Base-by-base conservation (phyloP, 2,329 filamentous ascomycete species). In the Exophiala xenobiotica region DNA sequence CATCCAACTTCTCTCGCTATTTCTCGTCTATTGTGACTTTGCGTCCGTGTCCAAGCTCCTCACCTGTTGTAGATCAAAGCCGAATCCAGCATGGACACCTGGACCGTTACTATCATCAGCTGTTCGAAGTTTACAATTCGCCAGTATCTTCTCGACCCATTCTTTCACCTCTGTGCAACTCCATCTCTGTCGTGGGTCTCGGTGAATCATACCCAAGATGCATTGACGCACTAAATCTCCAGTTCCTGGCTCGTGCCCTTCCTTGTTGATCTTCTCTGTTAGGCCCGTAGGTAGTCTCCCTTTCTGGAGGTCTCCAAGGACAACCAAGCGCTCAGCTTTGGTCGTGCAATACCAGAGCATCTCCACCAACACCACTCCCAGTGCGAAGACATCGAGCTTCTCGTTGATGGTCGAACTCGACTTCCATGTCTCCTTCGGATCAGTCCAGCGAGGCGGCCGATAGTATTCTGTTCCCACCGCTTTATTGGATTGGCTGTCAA, bases 401-500 rank as follows among this genome's bases (percentile, higher is more conserved):
- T 78, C 76, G 61, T 72, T 77, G 33, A 71, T 24, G 31, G 8
- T 9, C 59, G 19, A 57, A 14, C 20, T 22, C 27, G 40, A 16
- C 22, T 46, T 18, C 4, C 41, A 18, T 23, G 48, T 48, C 26
- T 24, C 37, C 18, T 41, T 35, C 11, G 41, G n/a, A 27, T 58
- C 46, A 6, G 20, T 27, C 35, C 39, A 41, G 49, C 63, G 63
- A 2, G 75, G 72, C 2, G 82, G 83, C 4, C 80, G 76, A 59
- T 86, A 85, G 53, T 83, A 78, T 50, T 81, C 77, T 0, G 83
- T 86, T 0, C 82, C 82, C 2, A 83, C 80, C 0, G 75, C 72
- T 40, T 74, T 76, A 56, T 9, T 63, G 64, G 26, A 23, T 14
- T 39, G 50, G 7, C 29, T n/a, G 20, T 19, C 24, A n/a, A 24